Evolutionary conservation across 1,284 basidiomycete genomes (phyloP), one percentile per base, ranked within the genome.

Genomic region (Leccinum pseudoinsigne): DNA sequence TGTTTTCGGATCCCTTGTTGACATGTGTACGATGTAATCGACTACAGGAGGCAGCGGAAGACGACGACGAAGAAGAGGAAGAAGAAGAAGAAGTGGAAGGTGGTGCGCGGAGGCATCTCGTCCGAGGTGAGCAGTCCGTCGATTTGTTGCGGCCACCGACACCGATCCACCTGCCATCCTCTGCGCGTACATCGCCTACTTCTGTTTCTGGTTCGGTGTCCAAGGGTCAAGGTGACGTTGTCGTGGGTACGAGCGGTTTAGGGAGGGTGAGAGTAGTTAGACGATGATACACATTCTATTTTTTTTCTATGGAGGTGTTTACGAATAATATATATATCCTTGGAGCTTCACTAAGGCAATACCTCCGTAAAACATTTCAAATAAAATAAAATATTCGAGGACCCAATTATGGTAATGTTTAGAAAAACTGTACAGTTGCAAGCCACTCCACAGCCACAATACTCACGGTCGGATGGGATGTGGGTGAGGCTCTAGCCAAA

Each of bases 1-100:
- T 9, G n/a, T 38, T 59, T 57, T 47, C 18, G 2, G 40, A 53
- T 47, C 42, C 28, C 0, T 47, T 21, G 10, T 1, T 1, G 38
- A 55, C 55, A 18, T 21, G 31, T 40, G n/a, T 16, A 45, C 18
- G 36, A 57, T 14, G 45, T 16, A n/a, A 36, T 57, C 8, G 6
- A 54, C 40, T 40, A 53, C 57, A 77, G 76, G 76, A 76, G 59
- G 69, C 65, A 11, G 64, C 74, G 5, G 66, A 66, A 21, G 81
- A 77, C 28, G 84, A 82, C 4, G 88, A 84, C 3, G 88, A 88
- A 0, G 89, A 88, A 4, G 89, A 88, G 1, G 84, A 86, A 5
- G 84, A 85, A 0, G 84, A 85, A 1, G 84, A 85, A 10, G 83
- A 84, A 6, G 83, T 84, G 18, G 82, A 81, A 57, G 83, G 81